Evolutionary conservation across 140 eudicot species (phyloP).

Genomic region (Oenanthe javanica): DNA sequence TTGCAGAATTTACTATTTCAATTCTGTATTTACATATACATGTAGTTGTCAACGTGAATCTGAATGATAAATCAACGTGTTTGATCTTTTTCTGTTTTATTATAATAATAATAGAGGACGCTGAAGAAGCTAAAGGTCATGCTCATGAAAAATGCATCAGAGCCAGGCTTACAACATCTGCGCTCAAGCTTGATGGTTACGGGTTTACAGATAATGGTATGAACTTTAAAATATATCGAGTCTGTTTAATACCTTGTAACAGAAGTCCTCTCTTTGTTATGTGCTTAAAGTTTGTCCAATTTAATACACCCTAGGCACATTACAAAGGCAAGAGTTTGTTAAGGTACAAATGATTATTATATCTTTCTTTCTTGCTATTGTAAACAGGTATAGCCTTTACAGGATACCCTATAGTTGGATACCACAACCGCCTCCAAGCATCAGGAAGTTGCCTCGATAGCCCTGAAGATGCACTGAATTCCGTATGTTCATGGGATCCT

Average conservation of each 20-base stretch:
- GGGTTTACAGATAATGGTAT: constrained; percentile 73
- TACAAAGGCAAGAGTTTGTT: not conserved
- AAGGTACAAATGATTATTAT: not conserved
- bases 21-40: not conserved
- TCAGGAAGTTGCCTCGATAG: constrained; percentile 68
- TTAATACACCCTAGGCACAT: not conserved
- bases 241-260: not conserved
- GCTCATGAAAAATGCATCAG: constrained; percentile 45
- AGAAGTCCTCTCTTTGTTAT: not conserved
- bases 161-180: constrained; percentile 30
- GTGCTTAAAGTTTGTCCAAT: not conserved
- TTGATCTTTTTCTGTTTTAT: not conserved
- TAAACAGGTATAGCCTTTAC: constrained; percentile 36
- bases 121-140: constrained; percentile 40
- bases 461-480: constrained; percentile 27
- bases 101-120: constrained; percentile 40
- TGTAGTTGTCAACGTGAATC: not conserved
- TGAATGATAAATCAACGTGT: not conserved
- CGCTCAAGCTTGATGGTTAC: constrained; percentile 27
- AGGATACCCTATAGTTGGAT: constrained; percentile 70
- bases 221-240: not conserved
- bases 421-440: constrained; percentile 67
- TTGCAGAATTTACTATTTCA: not conserved
- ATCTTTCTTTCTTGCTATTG: not conserved
- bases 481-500: constrained; percentile 72